Conservation (phyloP, 768 basidiomycete species). For the Boletellus ananiceps region DNA sequence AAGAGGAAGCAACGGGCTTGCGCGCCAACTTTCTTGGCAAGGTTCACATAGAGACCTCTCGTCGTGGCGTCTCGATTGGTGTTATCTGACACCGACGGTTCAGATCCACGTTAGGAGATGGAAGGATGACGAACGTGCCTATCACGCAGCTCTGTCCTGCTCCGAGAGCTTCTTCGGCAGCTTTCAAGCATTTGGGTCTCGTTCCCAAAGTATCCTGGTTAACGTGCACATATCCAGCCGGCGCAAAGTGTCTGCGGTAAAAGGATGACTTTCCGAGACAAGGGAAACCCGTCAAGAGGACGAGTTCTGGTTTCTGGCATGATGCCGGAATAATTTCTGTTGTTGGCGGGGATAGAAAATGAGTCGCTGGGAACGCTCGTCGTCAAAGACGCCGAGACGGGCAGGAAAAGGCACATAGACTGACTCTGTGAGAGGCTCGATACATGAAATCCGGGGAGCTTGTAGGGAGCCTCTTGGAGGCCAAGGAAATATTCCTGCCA, state of each 20-base stretch:
- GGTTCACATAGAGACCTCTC: constrained; percentile 63
- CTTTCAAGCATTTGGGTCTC: constrained; percentile 70
- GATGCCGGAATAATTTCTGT: constrained; percentile 13
- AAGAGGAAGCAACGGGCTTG: constrained; percentile 72
- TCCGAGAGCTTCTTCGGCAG: constrained; percentile 50
- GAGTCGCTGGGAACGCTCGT: constrained; percentile 34
- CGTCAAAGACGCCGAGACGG: not conserved
- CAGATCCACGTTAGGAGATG: not conserved
- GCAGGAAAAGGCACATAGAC: constrained; percentile 3
- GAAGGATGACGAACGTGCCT: constrained; percentile 43
- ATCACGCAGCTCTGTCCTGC: constrained; percentile 68
- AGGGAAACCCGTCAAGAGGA: constrained; percentile 60
- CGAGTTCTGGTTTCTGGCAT: constrained; percentile 37
- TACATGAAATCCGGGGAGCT: constrained; percentile 66
- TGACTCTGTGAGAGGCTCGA: constrained; percentile 37
- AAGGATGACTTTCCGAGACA: constrained; percentile 81
- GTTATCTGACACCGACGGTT: constrained; percentile 55
- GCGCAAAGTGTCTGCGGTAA: constrained; percentile 62
- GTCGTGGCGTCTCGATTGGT: constrained; percentile 79
- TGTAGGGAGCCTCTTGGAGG: constrained; percentile 37
- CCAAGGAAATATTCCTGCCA: constrained; percentile 76
- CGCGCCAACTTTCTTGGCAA: constrained; percentile 54
- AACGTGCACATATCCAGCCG: constrained; percentile 70
- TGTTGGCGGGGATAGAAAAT: constrained; percentile 23
- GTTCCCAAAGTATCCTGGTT: constrained; percentile 82